Conservation (phyloP, 345 rosid species). For the Gossypium australe region DNA sequence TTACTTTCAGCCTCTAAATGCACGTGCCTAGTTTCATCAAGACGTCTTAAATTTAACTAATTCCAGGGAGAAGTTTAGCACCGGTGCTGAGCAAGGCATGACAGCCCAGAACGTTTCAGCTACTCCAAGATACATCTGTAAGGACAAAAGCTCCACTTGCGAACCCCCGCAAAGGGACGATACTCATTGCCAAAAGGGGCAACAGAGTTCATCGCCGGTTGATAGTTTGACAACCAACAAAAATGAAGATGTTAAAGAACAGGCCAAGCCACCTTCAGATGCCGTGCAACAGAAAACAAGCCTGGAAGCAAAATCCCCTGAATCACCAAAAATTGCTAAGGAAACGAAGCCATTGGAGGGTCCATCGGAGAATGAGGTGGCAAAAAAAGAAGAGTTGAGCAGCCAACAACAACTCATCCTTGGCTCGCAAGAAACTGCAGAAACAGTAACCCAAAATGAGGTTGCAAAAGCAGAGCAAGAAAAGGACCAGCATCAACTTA, state of each 20-base stretch:
- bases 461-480: slow-evolving; percentile 18
- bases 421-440: slow-evolving; percentile 19
- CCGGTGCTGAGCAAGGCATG: slow-evolving; percentile 18
- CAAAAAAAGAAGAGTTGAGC: slow-evolving; percentile 11
- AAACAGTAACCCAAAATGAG: slow-evolving; percentile 20
- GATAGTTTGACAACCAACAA: not conserved
- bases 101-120: slow-evolving; percentile 7
- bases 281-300: slow-evolving; percentile 11
- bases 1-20: not conserved
- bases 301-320: slow-evolving; percentile 5
- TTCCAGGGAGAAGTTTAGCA: slow-evolving; percentile 49
- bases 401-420: not conserved
- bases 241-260: slow-evolving; percentile 18
- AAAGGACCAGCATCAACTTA: not conserved
- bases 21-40: not conserved
- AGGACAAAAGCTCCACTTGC: slow-evolving; percentile 16
- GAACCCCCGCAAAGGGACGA: slow-evolving; percentile 18
- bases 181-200: slow-evolving; percentile 4
- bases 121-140: slow-evolving; percentile 11
- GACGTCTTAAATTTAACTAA: not conserved
- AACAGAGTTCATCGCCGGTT: not conserved
- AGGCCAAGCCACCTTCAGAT: slow-evolving; percentile 13
- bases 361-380: slow-evolving; percentile 25
- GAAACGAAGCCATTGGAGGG: slow-evolving; percentile 11
- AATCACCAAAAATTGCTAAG: slow-evolving; percentile 16